Evolutionary conservation across 768 basidiomycete species (phyloP), one percentile per base, ranked within the genome.

Genomic region (Suillus paluster): DNA sequence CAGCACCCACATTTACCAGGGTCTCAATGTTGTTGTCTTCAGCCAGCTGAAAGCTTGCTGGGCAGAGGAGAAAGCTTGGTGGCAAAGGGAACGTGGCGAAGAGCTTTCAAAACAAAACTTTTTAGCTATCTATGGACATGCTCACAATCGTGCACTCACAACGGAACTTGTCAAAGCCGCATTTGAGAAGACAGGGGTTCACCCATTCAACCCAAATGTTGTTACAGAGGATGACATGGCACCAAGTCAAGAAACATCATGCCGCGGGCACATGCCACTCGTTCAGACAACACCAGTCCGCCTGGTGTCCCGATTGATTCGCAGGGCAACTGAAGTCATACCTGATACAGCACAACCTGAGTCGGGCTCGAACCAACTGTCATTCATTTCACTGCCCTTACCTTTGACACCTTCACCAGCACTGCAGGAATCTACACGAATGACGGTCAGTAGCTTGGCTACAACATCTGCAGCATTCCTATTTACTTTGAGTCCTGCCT

Each of bases 1-100:
- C 63, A 61, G 66, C 4, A 83, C 79, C 0, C 83, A 84, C 61
- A 61, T 79, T 45, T 79, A 76, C 54, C 80, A 82, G 66, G 77
- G 77, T 9, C 74, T 80, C n/a, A 79, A 82, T 63, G 73, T 82
- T 57, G 74, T 77, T 9, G 70, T 71, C 36, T 78, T 77, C 57
- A 60, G 58, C 14, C 25, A 60, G 10, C 56, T 81, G 17, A 80
- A 81, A 67, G 39, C 36, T 3, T 65, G 59, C n/a, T 73, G 65
- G 67, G 25, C 57, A 2, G 62, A 72, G 36, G 70, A 70, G 52
- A 63, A 38, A 34, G 78, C 75, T 48, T 78, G 79, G 65, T 77
- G 77, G 12, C 69, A 79, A 45, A 27, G 65, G 10, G 25, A 68
- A 56, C 23, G 62, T 68, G 1, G 38, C 63, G 50, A 62, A 60